Evolutionary conservation across 2,329 filamentous ascomycete genomes (phyloP).

Genomic region (Fusarium buharicum): DNA sequence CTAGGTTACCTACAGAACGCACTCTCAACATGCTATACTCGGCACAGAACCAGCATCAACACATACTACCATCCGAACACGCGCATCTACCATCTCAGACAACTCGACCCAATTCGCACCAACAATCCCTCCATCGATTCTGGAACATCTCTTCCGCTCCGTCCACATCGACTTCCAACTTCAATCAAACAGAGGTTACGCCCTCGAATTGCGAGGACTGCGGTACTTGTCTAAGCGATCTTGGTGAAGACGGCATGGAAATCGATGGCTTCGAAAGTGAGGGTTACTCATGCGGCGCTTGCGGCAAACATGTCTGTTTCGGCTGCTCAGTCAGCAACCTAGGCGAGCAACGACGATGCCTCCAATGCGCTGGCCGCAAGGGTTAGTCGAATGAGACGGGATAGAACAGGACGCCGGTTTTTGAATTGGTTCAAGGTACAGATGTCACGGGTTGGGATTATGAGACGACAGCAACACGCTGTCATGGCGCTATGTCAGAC

Average conservation of each 20-base stretch:
- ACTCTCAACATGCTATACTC: constrained; percentile 69
- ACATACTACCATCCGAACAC: constrained; percentile 7
- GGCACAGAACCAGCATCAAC: constrained; percentile 56
- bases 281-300: constrained; percentile 58
- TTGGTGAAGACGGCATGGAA: constrained; percentile 51
- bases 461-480: not conserved
- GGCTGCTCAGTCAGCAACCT: constrained; percentile 69
- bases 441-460: not conserved
- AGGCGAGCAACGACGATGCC: constrained; percentile 63
- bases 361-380: constrained; percentile 61
- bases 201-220: constrained; percentile 66
- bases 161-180: constrained; percentile 38
- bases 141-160: constrained; percentile 64
- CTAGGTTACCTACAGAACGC: constrained; percentile 57
- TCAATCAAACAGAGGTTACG: constrained; percentile 21
- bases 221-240: constrained; percentile 47
- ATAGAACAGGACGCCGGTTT: constrained; percentile 41
- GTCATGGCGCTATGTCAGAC: constrained; percentile 1
- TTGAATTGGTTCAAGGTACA: constrained; percentile 17
- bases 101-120: constrained; percentile 42
- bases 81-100: constrained; percentile 17
- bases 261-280: constrained; percentile 48
- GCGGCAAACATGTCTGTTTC: constrained; percentile 67
- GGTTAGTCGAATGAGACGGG: constrained; percentile 28
- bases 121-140: constrained; percentile 69